A percentile compares a stretch with the other conserved stretches of the same genome.
These are phyloP conservation scores for Leucaena leucocephala DNA, from an alignment of 306 rosid genomes.

Conservation along the genomic window DNA sequence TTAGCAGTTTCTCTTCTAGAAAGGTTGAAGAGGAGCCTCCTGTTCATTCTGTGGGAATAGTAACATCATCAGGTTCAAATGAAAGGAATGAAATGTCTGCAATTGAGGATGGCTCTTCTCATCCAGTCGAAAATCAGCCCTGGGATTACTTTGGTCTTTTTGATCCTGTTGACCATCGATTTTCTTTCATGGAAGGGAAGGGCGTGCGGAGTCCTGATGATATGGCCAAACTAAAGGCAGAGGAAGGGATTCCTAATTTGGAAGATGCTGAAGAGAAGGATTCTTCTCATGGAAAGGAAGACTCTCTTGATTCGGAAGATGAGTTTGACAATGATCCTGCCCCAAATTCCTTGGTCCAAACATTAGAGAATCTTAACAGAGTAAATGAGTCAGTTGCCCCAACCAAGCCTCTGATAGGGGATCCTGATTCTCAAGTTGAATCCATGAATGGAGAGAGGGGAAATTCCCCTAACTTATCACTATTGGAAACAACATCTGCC, in stretches of 20 bases:
- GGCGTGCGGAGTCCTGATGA: slow-evolving; percentile 52
- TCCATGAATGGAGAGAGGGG: slow-evolving; percentile 52
- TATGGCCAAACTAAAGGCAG: slow-evolving; percentile 56
- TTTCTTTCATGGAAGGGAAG: slow-evolving; percentile 72
- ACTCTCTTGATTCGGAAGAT: slow-evolving; percentile 71
- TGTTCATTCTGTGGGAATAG: slow-evolving; percentile 55
- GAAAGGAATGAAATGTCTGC: slow-evolving; percentile 49
- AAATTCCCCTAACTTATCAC: slow-evolving; percentile 58
- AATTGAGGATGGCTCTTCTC: slow-evolving; percentile 55
- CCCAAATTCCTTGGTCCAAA: slow-evolving; percentile 65
- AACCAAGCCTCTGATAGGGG: slow-evolving; percentile 45
- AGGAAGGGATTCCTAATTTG: slow-evolving; percentile 71
- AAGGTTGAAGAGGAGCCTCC: slow-evolving; percentile 72
- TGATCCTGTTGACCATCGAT: slow-evolving; percentile 69
- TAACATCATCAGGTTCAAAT: slow-evolving; percentile 57
- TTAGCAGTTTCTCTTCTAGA: slow-evolving; percentile 52
- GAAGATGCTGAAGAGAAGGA: slow-evolving; percentile 73
- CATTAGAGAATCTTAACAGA: slow-evolving; percentile 74
- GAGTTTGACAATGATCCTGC: slow-evolving; percentile 82
- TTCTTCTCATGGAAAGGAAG: slow-evolving; percentile 60
- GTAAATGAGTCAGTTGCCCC: slow-evolving; percentile 48
- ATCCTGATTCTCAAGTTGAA: slow-evolving; percentile 57
- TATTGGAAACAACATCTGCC: slow-evolving; percentile 47
- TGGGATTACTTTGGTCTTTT: slow-evolving; percentile 95
- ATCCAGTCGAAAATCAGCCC: slow-evolving; percentile 58